Evolutionary conservation across 1,139 yeast species (phyloP), one percentile per base, ranked within the genome.

Genomic region (Yamadazyma trypodendri): DNA sequence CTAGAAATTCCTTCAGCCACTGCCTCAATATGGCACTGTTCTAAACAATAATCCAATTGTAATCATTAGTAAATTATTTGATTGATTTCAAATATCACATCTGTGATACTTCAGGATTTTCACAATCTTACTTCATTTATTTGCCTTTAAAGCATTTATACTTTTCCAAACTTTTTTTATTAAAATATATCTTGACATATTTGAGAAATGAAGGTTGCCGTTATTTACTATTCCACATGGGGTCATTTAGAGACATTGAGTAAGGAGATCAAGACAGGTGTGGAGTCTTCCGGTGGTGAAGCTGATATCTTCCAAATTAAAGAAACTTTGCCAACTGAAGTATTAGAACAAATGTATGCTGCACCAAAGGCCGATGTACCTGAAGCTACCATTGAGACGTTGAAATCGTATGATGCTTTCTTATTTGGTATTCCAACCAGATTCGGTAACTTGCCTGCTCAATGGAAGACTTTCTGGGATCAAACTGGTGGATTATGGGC

Each of bases 181-280:
- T 18, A 6, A 5, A 6, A 18, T 5, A 18, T 18, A 18, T 6
- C 8, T 18, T 18, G 21, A 18, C 21, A 18, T 18, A 18, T 18
- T 18, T 18, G 21, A 18, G 21, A 18, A 18, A 37, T 39, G 37
- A 42, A 39, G 16, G 24, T 62, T 44, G 75, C 75, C 39, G 84
- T 88, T 54, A 74, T 88, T 61, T 80, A 81, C 61, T 88, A 88
- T 77, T 78, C 96, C 38, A 64, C 82, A 57, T 87, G 85, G 73
- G 89, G 89, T 53, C 96, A 88, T 68, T 67, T 84, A 51, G 38
- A 35, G 6, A 25, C 36, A 17, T 31, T 32, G 20, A 38, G 40
- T 18, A 25, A 37, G 22, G 21, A 61, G 8, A 63, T 51, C 37
- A 60, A 65, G 53, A 46, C 49, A 41, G 71, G 72, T 35, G 53